Conservation (phyloP, 73 alveolate genomes). For the Paraurostyla sp. region DNA sequence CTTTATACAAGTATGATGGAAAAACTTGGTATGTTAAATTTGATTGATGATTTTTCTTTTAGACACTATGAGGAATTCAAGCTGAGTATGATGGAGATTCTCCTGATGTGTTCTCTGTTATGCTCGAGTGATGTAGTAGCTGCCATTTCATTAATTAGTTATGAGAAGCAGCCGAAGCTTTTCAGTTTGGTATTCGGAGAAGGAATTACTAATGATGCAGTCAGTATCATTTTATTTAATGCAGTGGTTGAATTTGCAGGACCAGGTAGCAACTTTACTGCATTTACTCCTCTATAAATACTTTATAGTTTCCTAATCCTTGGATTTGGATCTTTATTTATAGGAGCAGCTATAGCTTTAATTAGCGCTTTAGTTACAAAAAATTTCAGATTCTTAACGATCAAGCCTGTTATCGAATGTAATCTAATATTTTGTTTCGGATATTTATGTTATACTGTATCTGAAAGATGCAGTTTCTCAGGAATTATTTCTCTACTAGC, state of each 20-base stretch:
- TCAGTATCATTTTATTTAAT: conserved; percentile 90
- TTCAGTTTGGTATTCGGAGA: conserved; percentile 97
- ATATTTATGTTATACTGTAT: conserved; percentile 78
- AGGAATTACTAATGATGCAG: conserved; percentile 98
- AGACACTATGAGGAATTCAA: conserved; percentile 43
- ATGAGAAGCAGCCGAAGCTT: conserved; percentile 89
- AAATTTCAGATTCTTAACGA: conserved; percentile 75
- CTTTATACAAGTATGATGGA: conserved; percentile 23
- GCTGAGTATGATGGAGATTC: conserved; percentile 72
- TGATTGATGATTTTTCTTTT: background rate
- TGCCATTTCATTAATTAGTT: conserved; percentile 90
- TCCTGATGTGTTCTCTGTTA: conserved; percentile 71
- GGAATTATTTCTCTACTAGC: conserved; percentile 85
- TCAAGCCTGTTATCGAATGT: conserved; percentile 81
- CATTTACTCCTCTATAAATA: conserved; percentile 70
- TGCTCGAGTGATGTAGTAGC: conserved; percentile 96
- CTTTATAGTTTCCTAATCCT: conserved; percentile 72
- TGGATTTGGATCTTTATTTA: conserved; percentile 70
- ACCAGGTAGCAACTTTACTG: conserved; percentile 53
- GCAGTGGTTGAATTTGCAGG: conserved; percentile 77
- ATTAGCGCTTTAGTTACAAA: conserved; percentile 76
- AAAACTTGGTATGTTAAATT: background rate
- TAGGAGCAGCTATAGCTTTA: conserved; percentile 85
- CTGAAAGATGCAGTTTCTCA: conserved; percentile 78
- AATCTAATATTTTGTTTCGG: conserved; percentile 85